Evolutionary conservation across 2,329 filamentous ascomycete species (phyloP).

Genomic region (Paracoccidioides lutzii): DNA sequence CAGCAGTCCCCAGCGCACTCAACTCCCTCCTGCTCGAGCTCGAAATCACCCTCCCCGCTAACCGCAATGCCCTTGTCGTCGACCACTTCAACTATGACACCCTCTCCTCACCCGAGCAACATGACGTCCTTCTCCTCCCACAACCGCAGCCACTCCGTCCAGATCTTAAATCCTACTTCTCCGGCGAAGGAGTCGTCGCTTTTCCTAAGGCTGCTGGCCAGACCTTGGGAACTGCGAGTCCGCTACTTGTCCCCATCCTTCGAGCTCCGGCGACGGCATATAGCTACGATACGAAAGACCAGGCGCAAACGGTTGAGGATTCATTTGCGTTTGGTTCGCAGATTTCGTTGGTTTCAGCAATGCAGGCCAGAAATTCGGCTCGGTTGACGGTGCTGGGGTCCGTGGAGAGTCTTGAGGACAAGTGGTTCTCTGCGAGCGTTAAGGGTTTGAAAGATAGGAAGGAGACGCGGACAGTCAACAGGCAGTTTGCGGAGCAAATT

Average conservation of each 20-base stretch:
- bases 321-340: slow-evolving; percentile 75
- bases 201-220: slow-evolving; percentile 73
- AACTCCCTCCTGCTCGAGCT: slow-evolving; percentile 72
- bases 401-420: slow-evolving; percentile 72
- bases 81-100: slow-evolving; percentile 94
- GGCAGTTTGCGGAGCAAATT: slow-evolving; percentile 70
- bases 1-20: slow-evolving; percentile 57
- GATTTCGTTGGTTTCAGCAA: slow-evolving; percentile 66
- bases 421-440: slow-evolving; percentile 76
- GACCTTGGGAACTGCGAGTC: slow-evolving; percentile 59
- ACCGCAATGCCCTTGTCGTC: slow-evolving; percentile 73
- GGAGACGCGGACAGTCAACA: slow-evolving; percentile 57
- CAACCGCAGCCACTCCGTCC: slow-evolving; percentile 51
- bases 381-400: slow-evolving; percentile 76
- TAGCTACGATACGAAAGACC: slow-evolving; percentile 86
- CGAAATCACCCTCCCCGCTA: slow-evolving; percentile 74
- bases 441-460: slow-evolving; percentile 42
- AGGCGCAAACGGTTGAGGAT: slow-evolving; percentile 59
- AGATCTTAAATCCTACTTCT: slow-evolving; percentile 67
- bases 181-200: slow-evolving; percentile 56
- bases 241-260: slow-evolving; percentile 68
- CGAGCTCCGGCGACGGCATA: slow-evolving; percentile 77
- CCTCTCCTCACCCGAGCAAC: slow-evolving; percentile 60
- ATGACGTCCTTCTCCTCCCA: slow-evolving; percentile 75
- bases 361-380: slow-evolving; percentile 89